Base-by-base conservation (phyloP, 345 rosid genomes). In the Brassica nigra region DNA sequence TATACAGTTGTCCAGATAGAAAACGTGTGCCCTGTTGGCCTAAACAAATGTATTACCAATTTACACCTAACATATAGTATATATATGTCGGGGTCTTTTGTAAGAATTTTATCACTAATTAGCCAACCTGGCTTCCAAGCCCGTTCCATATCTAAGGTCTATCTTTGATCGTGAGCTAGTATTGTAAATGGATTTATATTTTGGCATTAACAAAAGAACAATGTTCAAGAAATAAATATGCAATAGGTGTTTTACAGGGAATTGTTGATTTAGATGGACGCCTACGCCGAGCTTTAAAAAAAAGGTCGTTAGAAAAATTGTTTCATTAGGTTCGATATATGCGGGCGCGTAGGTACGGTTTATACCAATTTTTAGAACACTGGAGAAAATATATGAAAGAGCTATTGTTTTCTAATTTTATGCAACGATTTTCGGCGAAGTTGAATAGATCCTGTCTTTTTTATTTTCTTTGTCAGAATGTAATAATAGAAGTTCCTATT, bases 21-120 rank as follows among this genome's bases (percentile, higher is more conserved):
- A 68, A 76, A 76, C 75, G 69, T 77, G 80, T 69, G 63, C 5
- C 58, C 8, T 44, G 15, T 67, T 30, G 37, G 59, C 44, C 73
- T 76, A 66, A 66, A 66, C 73, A 23, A 54, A 52, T 54, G 3
- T 44, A 44, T 44, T 8, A 63, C 76, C n/a, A 23, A 23, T 23
- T 15, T 4, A 62, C 15, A 29, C 52, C n/a, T 39, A 15, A 9
- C 23, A 66, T 18, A 14, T 2, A 20, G 6, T 34, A 31, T 31
- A 74, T 0, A 65, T 52, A 7, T 37, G 2, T 8, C 0, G 14
- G 71, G 78, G 72, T 42, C 49, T 42, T 37, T 8, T 37, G 42
- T 37, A 37, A 37, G 42, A 37, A 37, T 7, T 7, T 8, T 37
- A 37, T 37, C 42, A 37, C 42, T 37, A 37, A 37, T 37, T 8